phyloP scores from a whole-genome alignment of 2,329 filamentous ascomycete species.

The Colletotrichum lentis region DNA sequence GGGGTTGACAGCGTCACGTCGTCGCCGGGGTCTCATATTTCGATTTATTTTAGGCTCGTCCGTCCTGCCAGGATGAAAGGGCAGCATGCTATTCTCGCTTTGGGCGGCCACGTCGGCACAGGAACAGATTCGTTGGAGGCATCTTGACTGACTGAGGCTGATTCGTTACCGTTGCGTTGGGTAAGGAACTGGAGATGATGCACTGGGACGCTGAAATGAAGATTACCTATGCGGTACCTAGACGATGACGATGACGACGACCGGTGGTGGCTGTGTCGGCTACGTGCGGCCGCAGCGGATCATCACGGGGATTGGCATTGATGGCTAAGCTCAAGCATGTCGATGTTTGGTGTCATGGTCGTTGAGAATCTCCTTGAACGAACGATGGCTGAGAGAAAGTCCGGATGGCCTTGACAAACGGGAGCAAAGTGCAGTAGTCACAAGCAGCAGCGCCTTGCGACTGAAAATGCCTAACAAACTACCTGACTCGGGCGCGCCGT shows the following conservation, averaged over 20 bases:
- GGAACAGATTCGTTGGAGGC: neutral
- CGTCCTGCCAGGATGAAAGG: neutral
- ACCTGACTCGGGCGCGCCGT: neutral
- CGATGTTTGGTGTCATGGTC: neutral
- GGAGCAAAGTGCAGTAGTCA: neutral
- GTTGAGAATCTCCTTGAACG: neutral
- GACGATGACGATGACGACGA: neutral
- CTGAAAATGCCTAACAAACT: neutral
- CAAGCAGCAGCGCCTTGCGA: neutral
- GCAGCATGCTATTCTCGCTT: neutral
- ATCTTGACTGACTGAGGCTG: constrained; percentile 33
- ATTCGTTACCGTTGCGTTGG: constrained; percentile 48
- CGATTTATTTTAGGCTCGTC: neutral
- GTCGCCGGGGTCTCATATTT: neutral
- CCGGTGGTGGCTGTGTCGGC: constrained; percentile 20
- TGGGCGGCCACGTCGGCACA: neutral
- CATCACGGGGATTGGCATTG: neutral
- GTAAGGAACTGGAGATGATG: constrained; percentile 27
- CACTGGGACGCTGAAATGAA: neutral
- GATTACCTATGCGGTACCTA: neutral
- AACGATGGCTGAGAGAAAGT: neutral
- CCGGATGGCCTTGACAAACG: neutral
- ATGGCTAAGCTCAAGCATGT: neutral
- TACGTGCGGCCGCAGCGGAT: constrained; percentile 11
- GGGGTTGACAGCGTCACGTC: neutral